Evolutionary conservation across 352 stramenopile species (phyloP), one percentile per base, ranked within the genome.

Genomic region (Plasmopara viticola): DNA sequence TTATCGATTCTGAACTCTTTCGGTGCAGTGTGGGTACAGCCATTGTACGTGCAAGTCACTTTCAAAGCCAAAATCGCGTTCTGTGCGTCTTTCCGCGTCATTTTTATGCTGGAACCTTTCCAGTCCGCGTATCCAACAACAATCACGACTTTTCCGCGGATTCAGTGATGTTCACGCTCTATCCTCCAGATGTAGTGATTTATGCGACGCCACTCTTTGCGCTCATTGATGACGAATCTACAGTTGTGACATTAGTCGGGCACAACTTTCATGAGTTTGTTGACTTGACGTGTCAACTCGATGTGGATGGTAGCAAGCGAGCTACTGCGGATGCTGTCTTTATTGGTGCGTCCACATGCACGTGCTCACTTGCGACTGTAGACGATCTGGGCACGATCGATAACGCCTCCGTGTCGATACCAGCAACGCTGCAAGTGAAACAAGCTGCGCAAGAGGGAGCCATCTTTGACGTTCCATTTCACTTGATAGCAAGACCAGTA

Each of bases 101-200:
- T 9, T 29, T 56, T 12, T 29, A 51, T 28, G 52, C 65, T 40
- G 59, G 59, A 6, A 50, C 44, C 39, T 31, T 72, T 9, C 25
- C 39, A 0, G 64, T 74, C 4, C 44, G 54, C 28, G 55, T 80
- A 12, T 61, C 68, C 2, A 70, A 64, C 15, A 76, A 78, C 50
- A 64, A 67, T 25, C 68, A 74, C 56, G 70, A 80, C 33, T 75
- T 72, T 33, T 62, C 51, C 6, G 33, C 44, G 6, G 62, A 66
- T n/a, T 2, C 13, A 3, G 34, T 68, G 12, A 5, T 13, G 14
- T 74, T 67, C 25, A 7, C 15, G 0, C 17, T 66, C 5, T 53
- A 53, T 18, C 45, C 46, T 38, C 50, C 53, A 0, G 14, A 61
- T 28, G 31, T 47, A 3, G 42, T 80, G 10, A 53, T 70, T 5